Conservation (phyloP, 2,329 filamentous ascomycete species). For the Neofusicoccum parvum region DNA sequence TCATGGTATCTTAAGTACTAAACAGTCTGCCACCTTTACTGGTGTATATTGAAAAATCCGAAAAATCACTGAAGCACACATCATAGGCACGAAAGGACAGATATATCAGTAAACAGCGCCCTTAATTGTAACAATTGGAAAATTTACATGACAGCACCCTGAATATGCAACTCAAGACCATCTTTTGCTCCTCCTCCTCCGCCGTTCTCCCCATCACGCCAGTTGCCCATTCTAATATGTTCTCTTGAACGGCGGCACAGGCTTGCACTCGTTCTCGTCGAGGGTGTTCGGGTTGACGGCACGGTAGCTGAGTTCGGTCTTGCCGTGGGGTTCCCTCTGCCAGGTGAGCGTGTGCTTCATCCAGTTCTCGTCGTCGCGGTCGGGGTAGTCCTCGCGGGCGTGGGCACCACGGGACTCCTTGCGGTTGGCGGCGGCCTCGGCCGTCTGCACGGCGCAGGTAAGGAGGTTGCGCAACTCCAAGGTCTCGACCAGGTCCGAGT, state of each 20-base stretch:
- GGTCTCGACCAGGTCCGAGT: conserved; percentile 94
- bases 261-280: conserved; percentile 94
- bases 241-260: conserved; percentile 95
- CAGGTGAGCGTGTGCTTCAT: conserved; percentile 99
- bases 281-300: conserved; percentile 79
- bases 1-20: too few relatives aligned
- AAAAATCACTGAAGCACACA: not conserved
- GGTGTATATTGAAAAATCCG: not conserved
- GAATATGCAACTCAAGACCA: not conserved
- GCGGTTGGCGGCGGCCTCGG: conserved; percentile 83
- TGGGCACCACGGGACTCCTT: conserved; percentile 98
- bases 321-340: conserved; percentile 89
- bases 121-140: conserved; percentile 8
- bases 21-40: too few relatives aligned
- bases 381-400: conserved; percentile 93
- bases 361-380: conserved; percentile 94
- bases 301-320: conserved; percentile 85
- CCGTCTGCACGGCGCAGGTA: conserved; percentile 96
- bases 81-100: too few relatives aligned
- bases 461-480: conserved; percentile 87
- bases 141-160: conserved; percentile 7
- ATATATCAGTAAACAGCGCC: not conserved
- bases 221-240: conserved; percentile 64
- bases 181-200: not conserved
- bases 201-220: not conserved